A percentile compares a stretch with the other conserved stretches of the same genome.
These are phyloP conservation scores for Solanum pennellii DNA, from an alignment of 257 asterid genomes.

Conservation along the genomic window DNA sequence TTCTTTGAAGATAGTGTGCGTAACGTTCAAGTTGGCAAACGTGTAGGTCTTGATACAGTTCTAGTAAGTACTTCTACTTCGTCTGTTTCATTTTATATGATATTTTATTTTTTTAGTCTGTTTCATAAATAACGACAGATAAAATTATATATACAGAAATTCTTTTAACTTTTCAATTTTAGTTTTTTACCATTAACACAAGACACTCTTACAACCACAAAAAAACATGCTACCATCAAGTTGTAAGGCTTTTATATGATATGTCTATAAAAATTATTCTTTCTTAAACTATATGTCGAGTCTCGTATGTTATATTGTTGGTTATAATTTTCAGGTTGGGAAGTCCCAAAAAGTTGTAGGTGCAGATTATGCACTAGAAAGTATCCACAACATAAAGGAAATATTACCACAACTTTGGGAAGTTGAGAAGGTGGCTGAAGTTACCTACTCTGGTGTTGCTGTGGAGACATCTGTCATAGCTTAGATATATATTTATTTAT, in stretches of 20 bases:
- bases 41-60: constrained; percentile 67
- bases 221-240: neutral
- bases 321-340: constrained; percentile 46
- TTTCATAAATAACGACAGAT: neutral
- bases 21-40: constrained; percentile 72
- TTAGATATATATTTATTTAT: constrained; percentile 1
- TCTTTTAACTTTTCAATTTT: neutral
- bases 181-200: neutral
- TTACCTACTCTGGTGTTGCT: constrained; percentile 50
- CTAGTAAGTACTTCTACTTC: constrained; percentile 29
- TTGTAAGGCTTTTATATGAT: neutral
- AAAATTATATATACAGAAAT: neutral
- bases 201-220: neutral
- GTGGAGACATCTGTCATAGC: constrained; percentile 80
- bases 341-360: constrained; percentile 73
- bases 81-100: neutral
- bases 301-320: neutral
- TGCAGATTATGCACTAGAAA: constrained; percentile 83
- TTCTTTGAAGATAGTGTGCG: constrained; percentile 90
- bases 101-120: neutral
- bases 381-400: constrained; percentile 80
- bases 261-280: neutral
- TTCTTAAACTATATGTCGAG: neutral
- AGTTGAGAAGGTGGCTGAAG: constrained; percentile 43
- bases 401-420: constrained; percentile 90